Evolutionary conservation across 805 yeast genomes (phyloP).

Genomic region (Hanseniaspora clermontiae): DNA sequence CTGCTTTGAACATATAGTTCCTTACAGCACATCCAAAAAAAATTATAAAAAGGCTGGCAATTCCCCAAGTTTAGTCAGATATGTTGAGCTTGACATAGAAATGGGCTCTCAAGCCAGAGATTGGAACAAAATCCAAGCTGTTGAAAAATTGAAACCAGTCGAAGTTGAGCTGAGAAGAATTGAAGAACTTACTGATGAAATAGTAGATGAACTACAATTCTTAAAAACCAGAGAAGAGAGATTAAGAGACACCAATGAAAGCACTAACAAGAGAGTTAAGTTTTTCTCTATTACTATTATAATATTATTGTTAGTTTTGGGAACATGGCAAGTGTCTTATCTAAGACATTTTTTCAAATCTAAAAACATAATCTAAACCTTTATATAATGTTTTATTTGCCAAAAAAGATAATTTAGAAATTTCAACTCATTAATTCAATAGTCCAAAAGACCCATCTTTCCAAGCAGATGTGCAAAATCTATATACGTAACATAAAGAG

Average conservation of each 20-base stretch:
- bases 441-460: constrained; percentile 33
- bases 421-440: neutral
- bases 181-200: constrained; percentile 75
- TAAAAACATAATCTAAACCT: constrained; percentile 53
- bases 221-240: constrained; percentile 79
- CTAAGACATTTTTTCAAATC: constrained; percentile 84
- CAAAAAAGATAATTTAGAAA: no score
- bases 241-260: constrained; percentile 92
- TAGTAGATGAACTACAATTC: constrained; percentile 66
- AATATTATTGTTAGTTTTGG: constrained; percentile 58
- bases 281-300: constrained; percentile 67
- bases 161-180: constrained; percentile 82
- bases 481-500: constrained; percentile 27
- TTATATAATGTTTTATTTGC: neutral
- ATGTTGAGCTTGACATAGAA: constrained; percentile 81
- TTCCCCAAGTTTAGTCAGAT: constrained; percentile 36
- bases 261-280: constrained; percentile 85
- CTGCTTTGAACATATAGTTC: constrained; percentile 63
- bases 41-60: constrained; percentile 31
- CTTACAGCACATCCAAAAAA: constrained; percentile 21
- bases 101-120: constrained; percentile 95
- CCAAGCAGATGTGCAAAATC: constrained; percentile 42
- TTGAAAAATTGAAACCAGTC: constrained; percentile 83
- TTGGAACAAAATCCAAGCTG: constrained; percentile 89
- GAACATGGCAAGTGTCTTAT: constrained; percentile 86